Evolutionary conservation across 768 basidiomycete species (phyloP), one percentile per base, ranked within the genome.

Genomic region (Lactarius vividus): DNA sequence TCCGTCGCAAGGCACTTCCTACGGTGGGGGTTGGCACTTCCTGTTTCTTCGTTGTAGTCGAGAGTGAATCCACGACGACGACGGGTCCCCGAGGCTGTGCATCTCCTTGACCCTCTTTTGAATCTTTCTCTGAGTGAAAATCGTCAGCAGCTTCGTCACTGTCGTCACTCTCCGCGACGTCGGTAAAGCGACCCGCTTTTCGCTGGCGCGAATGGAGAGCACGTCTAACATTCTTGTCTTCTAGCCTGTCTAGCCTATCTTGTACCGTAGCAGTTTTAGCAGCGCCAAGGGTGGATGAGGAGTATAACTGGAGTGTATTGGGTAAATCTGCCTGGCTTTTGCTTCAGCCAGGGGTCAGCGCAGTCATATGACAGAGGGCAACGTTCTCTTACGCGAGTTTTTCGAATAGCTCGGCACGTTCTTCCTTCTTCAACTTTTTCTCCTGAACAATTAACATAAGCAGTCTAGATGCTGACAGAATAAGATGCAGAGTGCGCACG

Each of bases 391-490:
- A 94, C 94, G 87, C 83, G 67, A 97, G 80, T 74, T 91, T 94
- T 69, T 92, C 85, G 62, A 96, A 87, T 16, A 97, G 81, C 23
- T 81, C 75, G 4, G 85, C 72, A 54, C 94, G 85, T 67, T 93
- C 92, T 73, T 97, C 95, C 74, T 94, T 92, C 77, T 90, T 93
- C 57, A 96, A 78, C 76, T 96, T 96, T 78, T 95, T 95, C 58
- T 93, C 90, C 93, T 95, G 68, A 57, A 63, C 1, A 54, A 23
- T 13, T 1, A 16, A 28, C 4, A 46, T 54, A 2, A 56, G 20
- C 40, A 15, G 20, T 40, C 42, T 13, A 29, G 11, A 15, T 56
- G 23, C 23, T 4, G 8, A 44, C 49, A 23, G 33, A 35, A 37
- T 8, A 44, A 13, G n/a, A 37, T 46, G 40, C 26, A 16, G 33